Conservation (phyloP, 495 filamentous ascomycete genomes). For the Daldinia grandis region DNA sequence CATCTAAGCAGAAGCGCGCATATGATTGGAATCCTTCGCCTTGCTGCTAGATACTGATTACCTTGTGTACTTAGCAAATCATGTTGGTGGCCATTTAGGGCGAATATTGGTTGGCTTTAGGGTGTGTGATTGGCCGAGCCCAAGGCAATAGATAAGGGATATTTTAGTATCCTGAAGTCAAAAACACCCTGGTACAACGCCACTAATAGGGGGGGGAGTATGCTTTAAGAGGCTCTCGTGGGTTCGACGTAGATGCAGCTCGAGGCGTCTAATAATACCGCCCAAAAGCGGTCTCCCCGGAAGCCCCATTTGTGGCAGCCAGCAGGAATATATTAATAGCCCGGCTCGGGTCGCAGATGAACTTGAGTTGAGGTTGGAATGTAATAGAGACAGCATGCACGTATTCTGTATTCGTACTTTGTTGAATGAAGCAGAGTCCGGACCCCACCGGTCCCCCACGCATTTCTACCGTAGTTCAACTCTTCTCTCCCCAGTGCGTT, state of each 20-base stretch:
- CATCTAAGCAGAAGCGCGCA: slow-evolving; percentile 21
- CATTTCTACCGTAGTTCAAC: slow-evolving; percentile 1
- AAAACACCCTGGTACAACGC: slow-evolving; percentile 23
- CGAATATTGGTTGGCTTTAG: slow-evolving; percentile 19
- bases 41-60: slow-evolving; percentile 28
- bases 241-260: slow-evolving; percentile 20
- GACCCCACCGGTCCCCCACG: slow-evolving; percentile 32
- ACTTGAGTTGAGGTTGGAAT: slow-evolving; percentile 3
- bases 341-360: slow-evolving; percentile 1
- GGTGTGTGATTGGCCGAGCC: slow-evolving; percentile 30
- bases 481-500: neutral
- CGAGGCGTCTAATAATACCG: slow-evolving; percentile 26
- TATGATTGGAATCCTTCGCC: slow-evolving; percentile 24
- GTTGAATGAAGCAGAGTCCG: slow-evolving; percentile 1
- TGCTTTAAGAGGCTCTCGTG: slow-evolving; percentile 35
- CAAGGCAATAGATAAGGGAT: slow-evolving; percentile 40
- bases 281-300: slow-evolving; percentile 13
- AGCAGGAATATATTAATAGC: slow-evolving; percentile 15
- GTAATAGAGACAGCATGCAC: neutral
- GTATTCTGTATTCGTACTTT: slow-evolving; percentile 8
- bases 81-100: slow-evolving; percentile 38
- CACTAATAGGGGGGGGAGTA: slow-evolving; percentile 37
- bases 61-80: slow-evolving; percentile 40
- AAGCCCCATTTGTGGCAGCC: slow-evolving; percentile 7
- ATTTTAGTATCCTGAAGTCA: slow-evolving; percentile 30